Conservation (phyloP, 148 eudicot species). For the Amaranthus palmeri region DNA sequence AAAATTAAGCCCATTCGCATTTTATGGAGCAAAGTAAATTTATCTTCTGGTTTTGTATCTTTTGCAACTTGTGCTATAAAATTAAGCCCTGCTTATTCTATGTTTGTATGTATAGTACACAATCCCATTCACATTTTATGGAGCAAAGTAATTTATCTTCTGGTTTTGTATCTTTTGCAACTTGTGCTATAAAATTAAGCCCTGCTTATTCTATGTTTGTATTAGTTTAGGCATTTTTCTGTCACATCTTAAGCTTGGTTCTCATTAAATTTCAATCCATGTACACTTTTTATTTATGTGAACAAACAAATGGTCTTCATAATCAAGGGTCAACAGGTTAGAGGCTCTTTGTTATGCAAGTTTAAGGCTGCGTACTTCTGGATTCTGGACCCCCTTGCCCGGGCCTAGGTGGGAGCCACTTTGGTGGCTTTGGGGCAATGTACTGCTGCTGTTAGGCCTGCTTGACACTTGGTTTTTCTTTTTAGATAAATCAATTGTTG, state of each 20-base stretch:
- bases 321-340: too few species aligned
- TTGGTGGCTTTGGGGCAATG: too few species aligned
- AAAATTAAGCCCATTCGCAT: constrained; percentile 15
- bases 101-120: neutral
- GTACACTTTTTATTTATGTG: too few species aligned
- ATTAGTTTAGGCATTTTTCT: neutral
- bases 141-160: neutral
- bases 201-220: neutral
- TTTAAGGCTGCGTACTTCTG: too few species aligned
- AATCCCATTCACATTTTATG: neutral
- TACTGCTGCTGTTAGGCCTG: too few species aligned
- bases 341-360: too few species aligned
- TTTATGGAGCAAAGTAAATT: neutral
- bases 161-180: constrained; percentile 3
- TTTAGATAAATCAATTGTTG: neutral
- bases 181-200: neutral
- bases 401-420: too few species aligned
- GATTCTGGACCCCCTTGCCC: too few species aligned
- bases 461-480: neutral
- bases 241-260: neutral
- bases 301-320: too few species aligned
- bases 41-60: neutral
- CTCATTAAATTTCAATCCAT: too few species aligned
- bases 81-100: neutral
- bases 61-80: constrained; percentile 5